phyloP scores from a whole-genome alignment of 495 filamentous ascomycete species.

The Paragyromitra xinjiangensis region DNA sequence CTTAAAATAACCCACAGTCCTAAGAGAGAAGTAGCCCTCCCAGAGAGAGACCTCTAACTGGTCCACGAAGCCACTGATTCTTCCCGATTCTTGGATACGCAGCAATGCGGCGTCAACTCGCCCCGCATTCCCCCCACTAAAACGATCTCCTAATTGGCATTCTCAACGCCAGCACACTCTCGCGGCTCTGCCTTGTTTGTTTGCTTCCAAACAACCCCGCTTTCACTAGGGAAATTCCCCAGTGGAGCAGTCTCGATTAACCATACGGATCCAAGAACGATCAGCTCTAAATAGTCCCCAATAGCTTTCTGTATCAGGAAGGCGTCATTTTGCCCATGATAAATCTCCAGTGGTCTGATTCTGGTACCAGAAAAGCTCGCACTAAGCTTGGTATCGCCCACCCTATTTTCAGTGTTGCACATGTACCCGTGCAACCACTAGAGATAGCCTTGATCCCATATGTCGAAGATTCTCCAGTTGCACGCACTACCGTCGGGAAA shows the following conservation, averaged over 20 bases:
- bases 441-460: neutral
- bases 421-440: slow-evolving; percentile 1
- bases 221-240: neutral
- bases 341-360: neutral
- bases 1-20: slow-evolving; percentile 18
- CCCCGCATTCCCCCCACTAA: neutral
- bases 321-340: neutral
- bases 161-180: slow-evolving; percentile 12
- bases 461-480: neutral
- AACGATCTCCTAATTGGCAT: slow-evolving; percentile 2
- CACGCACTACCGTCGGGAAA: neutral
- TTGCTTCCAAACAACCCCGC: neutral
- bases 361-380: neutral
- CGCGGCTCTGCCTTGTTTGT: neutral
- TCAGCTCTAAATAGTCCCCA: neutral
- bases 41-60: slow-evolving; percentile 11
- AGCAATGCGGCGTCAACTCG: slow-evolving; percentile 17
- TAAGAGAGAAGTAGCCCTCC: neutral
- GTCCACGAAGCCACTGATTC: slow-evolving; percentile 5
- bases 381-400: neutral
- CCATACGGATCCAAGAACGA: neutral
- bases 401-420: slow-evolving; percentile 2
- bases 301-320: neutral
- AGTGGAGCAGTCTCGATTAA: neutral
- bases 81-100: neutral